Conservation (phyloP, 352 stramenopile genomes). For the Globisporangium paddicum region DNA sequence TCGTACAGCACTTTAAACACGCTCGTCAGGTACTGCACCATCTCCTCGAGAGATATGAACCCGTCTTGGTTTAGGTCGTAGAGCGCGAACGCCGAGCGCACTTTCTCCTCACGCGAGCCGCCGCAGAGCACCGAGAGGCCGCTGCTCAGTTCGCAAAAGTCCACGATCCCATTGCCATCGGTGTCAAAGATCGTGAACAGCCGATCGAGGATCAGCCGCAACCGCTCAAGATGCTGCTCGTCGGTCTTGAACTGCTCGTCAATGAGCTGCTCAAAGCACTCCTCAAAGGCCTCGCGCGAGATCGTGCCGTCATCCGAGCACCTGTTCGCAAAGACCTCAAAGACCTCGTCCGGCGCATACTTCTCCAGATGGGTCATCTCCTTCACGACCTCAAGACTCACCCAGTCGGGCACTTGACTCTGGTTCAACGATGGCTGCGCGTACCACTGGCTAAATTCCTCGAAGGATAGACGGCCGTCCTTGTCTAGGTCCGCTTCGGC, state of each 20-base stretch:
- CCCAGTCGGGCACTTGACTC: conserved; percentile 43
- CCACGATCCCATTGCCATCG: conserved; percentile 70
- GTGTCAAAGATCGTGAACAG: conserved; percentile 83
- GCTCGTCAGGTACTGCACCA: conserved; percentile 77
- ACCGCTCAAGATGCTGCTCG: conserved; percentile 47
- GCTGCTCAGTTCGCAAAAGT: conserved; percentile 82
- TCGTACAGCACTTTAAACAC: conserved; percentile 89
- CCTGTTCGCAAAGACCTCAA: conserved; percentile 84
- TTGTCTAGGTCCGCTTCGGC: conserved; percentile 66
- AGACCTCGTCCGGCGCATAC: conserved; percentile 77
- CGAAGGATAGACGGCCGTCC: conserved; percentile 78
- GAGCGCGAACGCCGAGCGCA: conserved; percentile 79
- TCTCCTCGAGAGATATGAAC: conserved; percentile 85
- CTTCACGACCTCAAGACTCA: conserved; percentile 76
- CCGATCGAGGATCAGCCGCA: conserved; percentile 68
- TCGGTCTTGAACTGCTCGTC: conserved; percentile 77
- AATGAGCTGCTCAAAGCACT: conserved; percentile 81
- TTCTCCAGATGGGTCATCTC: conserved; percentile 84
- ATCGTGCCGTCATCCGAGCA: conserved; percentile 74
- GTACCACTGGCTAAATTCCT: conserved; percentile 84
- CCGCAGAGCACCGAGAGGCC: conserved; percentile 81
- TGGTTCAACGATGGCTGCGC: conserved; percentile 28
- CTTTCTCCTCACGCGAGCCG: conserved; percentile 77
- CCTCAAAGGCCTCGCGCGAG: conserved; percentile 76
- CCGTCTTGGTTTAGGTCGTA: conserved; percentile 87